Evolutionary conservation across 129 eudicot species (phyloP), one percentile per base, ranked within the genome.

Genomic region (Solidago caesia): DNA sequence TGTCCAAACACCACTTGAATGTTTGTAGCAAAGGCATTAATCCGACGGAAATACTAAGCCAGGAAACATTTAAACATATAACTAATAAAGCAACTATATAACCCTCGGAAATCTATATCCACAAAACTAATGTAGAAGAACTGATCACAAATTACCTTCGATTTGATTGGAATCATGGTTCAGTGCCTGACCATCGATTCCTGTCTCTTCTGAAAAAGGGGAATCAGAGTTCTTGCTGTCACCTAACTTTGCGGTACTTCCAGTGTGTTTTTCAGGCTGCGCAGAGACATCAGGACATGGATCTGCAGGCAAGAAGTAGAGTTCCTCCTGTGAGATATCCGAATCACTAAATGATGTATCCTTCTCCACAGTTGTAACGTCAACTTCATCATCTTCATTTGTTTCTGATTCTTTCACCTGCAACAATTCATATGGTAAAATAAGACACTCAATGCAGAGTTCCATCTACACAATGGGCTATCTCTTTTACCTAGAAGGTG

Each of bases 321-420:
- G 82, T 75, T 94, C 99, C 44, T 85, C 97, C 66, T 87, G 87
- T 13, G 97, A 92, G 87, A 87, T 71, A 73, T 94, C 99, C 51
- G 96, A 91, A 87, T 94, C 99, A 61, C 99, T 94, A 70, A 88
- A 88, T 77, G 91, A 65, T 10, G 91, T 85, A 75, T 88, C 97
- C 78, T 80, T 82, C 67, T 91, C 99, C 70, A 85, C 85, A 2
- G 87, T 79, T 44, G 81, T 12, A 66, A 94, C 89, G 79, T 94
- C 99, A 26, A 94, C 84, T 61, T 94, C 99, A 29, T 88, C 99
- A 85, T 91, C 97, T 84, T 94, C 91, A 43, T 88, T 82, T 45
- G 73, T 80, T 71, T 80, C 88, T 39, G 86, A 84, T 75, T 91
- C 94, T 85, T 85, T 94, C 63, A 85, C 93, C 82, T 79, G 63